Conservation (phyloP, 2,329 filamentous ascomycete species). For the Ophiostoma ulmi region DNA sequence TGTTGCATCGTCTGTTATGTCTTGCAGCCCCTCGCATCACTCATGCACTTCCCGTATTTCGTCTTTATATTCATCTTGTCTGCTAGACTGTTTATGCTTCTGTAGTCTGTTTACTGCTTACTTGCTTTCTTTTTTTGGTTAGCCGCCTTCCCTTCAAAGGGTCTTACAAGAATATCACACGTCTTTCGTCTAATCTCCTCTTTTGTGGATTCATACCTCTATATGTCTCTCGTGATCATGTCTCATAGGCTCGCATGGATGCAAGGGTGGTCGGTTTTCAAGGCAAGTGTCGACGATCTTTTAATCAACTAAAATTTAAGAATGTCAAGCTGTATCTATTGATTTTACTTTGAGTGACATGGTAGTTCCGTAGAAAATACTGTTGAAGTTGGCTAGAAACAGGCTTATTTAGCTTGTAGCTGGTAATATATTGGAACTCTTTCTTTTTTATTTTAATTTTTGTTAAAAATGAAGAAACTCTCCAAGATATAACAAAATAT, state of each 20-base stretch:
- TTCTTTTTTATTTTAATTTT: too few relatives aligned
- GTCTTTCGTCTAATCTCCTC: not conserved
- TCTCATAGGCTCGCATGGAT: constrained; percentile 20
- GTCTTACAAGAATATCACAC: not conserved
- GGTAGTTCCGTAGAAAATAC: not conserved
- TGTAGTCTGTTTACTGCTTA: not conserved
- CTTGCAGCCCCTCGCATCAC: constrained; percentile 4
- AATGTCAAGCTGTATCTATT: not conserved
- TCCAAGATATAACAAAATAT: too few relatives aligned
- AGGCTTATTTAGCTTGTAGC: too few relatives aligned
- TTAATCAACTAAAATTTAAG: not conserved
- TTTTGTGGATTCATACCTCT: not conserved
- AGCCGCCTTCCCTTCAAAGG: not conserved
- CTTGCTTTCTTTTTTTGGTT: constrained; percentile 2
- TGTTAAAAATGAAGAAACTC: too few relatives aligned
- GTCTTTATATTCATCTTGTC: not conserved
- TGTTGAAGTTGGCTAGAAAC: not conserved
- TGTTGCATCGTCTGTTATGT: constrained; percentile 7
- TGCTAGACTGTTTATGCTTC: not conserved
- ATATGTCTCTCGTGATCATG: constrained; percentile 1
- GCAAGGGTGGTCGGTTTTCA: constrained; percentile 15
- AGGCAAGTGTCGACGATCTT: not conserved
- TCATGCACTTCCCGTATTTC: not conserved
- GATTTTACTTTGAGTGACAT: not conserved
- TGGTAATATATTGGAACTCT: too few relatives aligned